phyloP scores from a whole-genome alignment of 768 basidiomycete species.

The Favolaschia claudopus region DNA sequence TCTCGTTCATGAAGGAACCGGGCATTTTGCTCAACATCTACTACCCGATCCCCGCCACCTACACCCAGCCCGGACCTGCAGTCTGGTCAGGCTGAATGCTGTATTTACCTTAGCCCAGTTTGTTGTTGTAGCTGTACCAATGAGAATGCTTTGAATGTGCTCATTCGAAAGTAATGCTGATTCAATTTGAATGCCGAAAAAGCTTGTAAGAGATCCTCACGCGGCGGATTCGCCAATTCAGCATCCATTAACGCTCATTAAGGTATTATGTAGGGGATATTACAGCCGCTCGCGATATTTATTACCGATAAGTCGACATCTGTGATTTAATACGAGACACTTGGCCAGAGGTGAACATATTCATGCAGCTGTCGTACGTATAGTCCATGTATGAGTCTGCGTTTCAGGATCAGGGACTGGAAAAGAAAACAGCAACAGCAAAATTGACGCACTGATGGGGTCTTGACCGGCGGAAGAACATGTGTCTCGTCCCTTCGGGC shows the following conservation, averaged over 20 bases:
- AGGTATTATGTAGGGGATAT: too few species aligned
- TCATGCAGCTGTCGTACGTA: slow-evolving; percentile 39
- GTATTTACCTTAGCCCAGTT: neutral
- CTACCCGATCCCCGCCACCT: slow-evolving; percentile 35
- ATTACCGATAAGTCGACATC: slow-evolving; percentile 61
- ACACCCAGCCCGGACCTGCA: slow-evolving; percentile 41
- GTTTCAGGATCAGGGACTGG: neutral
- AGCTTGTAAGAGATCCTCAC: too few species aligned
- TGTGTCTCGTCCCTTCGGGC: slow-evolving; percentile 33
- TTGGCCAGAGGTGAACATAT: slow-evolving; percentile 40
- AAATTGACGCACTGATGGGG: slow-evolving; percentile 37
- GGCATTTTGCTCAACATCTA: slow-evolving; percentile 43
- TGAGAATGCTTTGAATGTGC: too few species aligned
- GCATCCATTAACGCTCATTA: too few species aligned
- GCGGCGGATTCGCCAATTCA: too few species aligned
- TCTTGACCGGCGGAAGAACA: slow-evolving; percentile 40
- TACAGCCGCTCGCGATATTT: too few species aligned
- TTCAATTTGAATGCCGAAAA: too few species aligned
- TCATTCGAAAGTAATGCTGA: too few species aligned
- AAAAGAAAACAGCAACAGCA: neutral
- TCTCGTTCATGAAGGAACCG: slow-evolving; percentile 12
- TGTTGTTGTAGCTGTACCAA: too few species aligned
- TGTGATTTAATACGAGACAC: slow-evolving; percentile 37
- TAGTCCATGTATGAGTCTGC: slow-evolving; percentile 48
- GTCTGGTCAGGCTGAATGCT: slow-evolving; percentile 23